phyloP scores from a whole-genome alignment of 2,329 filamentous ascomycete species.

The Dactylonectria estremocensis region DNA sequence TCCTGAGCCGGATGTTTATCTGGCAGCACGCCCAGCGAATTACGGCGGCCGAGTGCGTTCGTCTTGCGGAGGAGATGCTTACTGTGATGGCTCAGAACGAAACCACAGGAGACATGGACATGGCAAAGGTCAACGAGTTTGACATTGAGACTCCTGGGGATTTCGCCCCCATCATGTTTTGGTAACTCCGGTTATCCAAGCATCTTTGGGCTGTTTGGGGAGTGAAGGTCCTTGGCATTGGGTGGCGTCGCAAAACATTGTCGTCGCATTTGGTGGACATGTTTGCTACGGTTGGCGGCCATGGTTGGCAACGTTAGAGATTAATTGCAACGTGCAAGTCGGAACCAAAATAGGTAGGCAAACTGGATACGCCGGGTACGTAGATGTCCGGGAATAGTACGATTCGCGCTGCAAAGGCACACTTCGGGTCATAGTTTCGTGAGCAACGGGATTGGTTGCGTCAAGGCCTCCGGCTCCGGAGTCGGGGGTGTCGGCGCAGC shows the following conservation, averaged over 20 bases:
- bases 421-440: not conserved
- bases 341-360: too few relatives aligned
- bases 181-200: constrained; percentile 38
- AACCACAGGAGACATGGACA: not conserved
- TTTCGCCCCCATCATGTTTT: constrained; percentile 48
- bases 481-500: constrained; percentile 24
- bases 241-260: too few relatives aligned
- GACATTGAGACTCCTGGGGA: constrained; percentile 43
- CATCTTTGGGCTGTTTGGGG: not conserved
- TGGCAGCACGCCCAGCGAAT: constrained; percentile 40
- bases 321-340: too few relatives aligned
- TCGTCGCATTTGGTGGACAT: not conserved
- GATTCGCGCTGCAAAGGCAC: not conserved
- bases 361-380: too few relatives aligned
- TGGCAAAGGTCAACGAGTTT: constrained; percentile 27
- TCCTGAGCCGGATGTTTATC: constrained; percentile 43
- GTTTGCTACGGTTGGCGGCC: not conserved
- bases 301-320: too few relatives aligned
- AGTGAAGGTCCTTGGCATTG: not conserved
- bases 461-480: constrained; percentile 25
- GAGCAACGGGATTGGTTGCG: not conserved
- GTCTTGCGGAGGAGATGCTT: constrained; percentile 27
- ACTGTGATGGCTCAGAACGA: not conserved
- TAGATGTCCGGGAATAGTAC: not conserved
- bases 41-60: constrained; percentile 41